Evolutionary conservation across 495 filamentous ascomycete species (phyloP), one percentile per base, ranked within the genome.

Genomic region (Podospora fimiseda): DNA sequence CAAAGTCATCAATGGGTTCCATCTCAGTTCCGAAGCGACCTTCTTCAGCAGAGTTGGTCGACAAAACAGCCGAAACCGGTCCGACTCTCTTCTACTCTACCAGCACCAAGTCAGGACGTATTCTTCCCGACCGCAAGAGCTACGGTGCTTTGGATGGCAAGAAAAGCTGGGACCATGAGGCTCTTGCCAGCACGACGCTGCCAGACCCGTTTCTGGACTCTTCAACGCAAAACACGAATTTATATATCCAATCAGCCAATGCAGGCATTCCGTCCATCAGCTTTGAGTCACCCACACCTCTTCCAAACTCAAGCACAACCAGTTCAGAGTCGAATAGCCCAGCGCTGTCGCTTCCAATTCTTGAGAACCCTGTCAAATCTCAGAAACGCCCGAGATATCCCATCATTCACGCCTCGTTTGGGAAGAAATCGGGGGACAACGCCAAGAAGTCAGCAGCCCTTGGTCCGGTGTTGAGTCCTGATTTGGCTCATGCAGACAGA

Each of bases 41-140:
- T 14, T 55, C 46, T 1, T 50, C 43, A 15, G 21, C 8, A 1
- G 50, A 57, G 13, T 52, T 55, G 9, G 46, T 46, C 22, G 37
- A 49, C n/a, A 53, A 51, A 1, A 51, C 53, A 1, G 18, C 16
- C 1, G 50, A 48, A 1, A 37, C 40, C 13, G 14, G 18, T 0
- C 51, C 60, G 3, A 57, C 22, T 2, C 43, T 57, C 1, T 54
- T 51, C 30, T 52, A 48, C 42, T 13, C 51, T 9, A 9, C 33
- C 9, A 57, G 43, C 36, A 51, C 46, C 22, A 53, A 21, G 22
- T 43, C 50, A 11, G 51, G 50, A 33, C 46, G 51, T n/a, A 52
- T 54, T 24, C 9, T 52, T 2, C 41, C 58, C 18, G 38, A 51
- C 11, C 50, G 58, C 30, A 60, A 57, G 43, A 60, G 58, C 47